Conservation (phyloP, 768 basidiomycete genomes). For the Russula vinacea region DNA sequence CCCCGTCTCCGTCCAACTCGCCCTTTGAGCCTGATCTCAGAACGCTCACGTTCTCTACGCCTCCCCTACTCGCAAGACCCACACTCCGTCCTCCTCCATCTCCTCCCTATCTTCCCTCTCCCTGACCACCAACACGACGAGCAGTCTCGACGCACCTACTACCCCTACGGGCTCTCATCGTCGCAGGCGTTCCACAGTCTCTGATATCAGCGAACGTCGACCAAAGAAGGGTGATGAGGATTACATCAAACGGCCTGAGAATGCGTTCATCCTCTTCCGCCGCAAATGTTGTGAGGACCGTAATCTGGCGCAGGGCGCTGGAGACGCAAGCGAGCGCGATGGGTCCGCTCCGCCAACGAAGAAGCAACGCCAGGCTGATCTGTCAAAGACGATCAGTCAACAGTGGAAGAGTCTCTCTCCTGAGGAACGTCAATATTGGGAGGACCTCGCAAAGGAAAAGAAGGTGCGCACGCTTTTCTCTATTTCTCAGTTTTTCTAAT, state of each 20-base stretch:
- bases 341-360: constrained; percentile 43
- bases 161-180: constrained; percentile 33
- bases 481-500: constrained; percentile 42
- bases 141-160: constrained; percentile 33
- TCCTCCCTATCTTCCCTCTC: constrained; percentile 41
- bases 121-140: constrained; percentile 33
- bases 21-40: constrained; percentile 72
- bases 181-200: constrained; percentile 38
- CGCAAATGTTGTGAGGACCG: constrained; percentile 74
- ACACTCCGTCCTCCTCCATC: constrained; percentile 45
- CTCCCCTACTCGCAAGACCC: constrained; percentile 39
- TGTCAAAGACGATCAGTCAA: constrained; percentile 78
- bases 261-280: constrained; percentile 82
- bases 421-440: constrained; percentile 72
- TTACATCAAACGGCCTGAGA: constrained; percentile 81
- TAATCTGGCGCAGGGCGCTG: constrained; percentile 51
- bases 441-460: constrained; percentile 71
- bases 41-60: constrained; percentile 45
- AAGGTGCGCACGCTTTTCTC: constrained; percentile 63
- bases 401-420: constrained; percentile 68
- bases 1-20: constrained; percentile 62
- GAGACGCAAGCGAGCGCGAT: constrained; percentile 30
- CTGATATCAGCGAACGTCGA: constrained; percentile 38
- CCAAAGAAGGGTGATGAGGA: constrained; percentile 72
- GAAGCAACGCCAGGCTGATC: constrained; percentile 75